A percentile compares a stretch with the other conserved stretches of the same genome.
Evolutionary conservation across 441 rosid genomes (phyloP).

Genomic region (Populus hybrid): DNA sequence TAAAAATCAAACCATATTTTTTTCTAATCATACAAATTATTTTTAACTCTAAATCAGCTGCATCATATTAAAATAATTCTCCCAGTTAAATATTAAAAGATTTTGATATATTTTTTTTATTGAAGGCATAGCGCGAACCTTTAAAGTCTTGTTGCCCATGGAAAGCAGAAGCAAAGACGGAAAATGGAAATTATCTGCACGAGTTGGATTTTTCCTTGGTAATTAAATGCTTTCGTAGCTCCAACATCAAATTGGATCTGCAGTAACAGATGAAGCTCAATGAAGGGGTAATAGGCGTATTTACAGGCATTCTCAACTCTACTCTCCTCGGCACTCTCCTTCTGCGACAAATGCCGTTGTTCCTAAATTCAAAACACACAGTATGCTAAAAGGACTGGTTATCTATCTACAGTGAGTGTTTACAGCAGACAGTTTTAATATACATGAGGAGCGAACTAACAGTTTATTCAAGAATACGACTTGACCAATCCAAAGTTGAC

Average conservation of each 20-base stretch:
- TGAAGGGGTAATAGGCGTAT: constrained; percentile 8
- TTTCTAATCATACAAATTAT: no score
- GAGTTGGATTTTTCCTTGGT: constrained; percentile 8
- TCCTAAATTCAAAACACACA: constrained; percentile 15
- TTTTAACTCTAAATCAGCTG: no score
- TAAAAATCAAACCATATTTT: no score
- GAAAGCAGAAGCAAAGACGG: no score
- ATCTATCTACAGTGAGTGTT: neutral
- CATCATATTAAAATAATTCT: neutral
- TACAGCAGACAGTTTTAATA: constrained; percentile 7
- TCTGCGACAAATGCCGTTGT: constrained; percentile 3
- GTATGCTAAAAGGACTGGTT: constrained; percentile 1
- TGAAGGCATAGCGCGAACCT: no score
- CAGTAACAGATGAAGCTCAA: constrained; percentile 15
- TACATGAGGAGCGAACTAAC: constrained; percentile 15
- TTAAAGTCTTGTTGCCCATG: no score
- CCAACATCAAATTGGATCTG: constrained; percentile 39
- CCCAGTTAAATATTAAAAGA: no score
- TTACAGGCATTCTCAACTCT: constrained; percentile 24
- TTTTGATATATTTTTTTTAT: no score
- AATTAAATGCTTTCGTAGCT: constrained; percentile 24
- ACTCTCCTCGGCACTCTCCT: neutral
- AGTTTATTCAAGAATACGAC: constrained; percentile 52
- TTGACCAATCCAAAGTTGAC: constrained; percentile 82
- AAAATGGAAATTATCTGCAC: constrained; percentile 11